phyloP scores from a whole-genome alignment of 2,329 filamentous ascomycete genomes.

The Claviceps purpurea region DNA sequence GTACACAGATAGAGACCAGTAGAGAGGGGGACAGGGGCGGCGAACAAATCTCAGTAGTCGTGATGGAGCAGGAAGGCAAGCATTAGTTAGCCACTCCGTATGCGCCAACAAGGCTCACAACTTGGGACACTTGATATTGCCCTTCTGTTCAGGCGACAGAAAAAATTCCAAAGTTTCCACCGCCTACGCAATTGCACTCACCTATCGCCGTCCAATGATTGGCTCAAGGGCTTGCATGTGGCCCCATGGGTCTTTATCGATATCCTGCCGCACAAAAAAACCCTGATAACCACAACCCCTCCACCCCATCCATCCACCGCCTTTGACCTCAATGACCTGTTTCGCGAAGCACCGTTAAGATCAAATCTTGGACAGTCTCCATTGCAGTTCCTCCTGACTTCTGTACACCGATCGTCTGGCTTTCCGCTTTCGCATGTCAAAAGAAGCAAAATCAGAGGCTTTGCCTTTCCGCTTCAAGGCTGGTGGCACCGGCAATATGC shows the following conservation, averaged over 20 bases:
- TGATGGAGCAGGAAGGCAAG: background rate
- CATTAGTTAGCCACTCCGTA: background rate
- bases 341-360: background rate
- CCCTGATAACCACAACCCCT: slow-evolving; percentile 26
- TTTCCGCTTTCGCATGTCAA: background rate
- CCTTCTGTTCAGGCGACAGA: slow-evolving; percentile 3
- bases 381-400: background rate
- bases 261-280: slow-evolving; percentile 23
- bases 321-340: slow-evolving; percentile 6
- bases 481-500: slow-evolving; percentile 61
- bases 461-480: slow-evolving; percentile 83
- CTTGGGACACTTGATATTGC: background rate
- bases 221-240: slow-evolving; percentile 4
- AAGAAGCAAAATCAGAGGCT: slow-evolving; percentile 46
- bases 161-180: slow-evolving; percentile 21
- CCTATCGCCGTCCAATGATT: slow-evolving; percentile 17
- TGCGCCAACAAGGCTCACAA: background rate
- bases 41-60: background rate
- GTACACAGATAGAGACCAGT: no score
- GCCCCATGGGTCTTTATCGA: slow-evolving; percentile 10
- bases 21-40: background rate
- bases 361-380: background rate
- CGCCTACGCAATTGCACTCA: slow-evolving; percentile 8
- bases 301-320: slow-evolving; percentile 14
- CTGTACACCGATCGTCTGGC: no score